Evolutionary conservation across 1,139 yeast genomes (phyloP), one percentile per base, ranked within the genome.

Genomic region (Eremothecium cymbalariae): DNA sequence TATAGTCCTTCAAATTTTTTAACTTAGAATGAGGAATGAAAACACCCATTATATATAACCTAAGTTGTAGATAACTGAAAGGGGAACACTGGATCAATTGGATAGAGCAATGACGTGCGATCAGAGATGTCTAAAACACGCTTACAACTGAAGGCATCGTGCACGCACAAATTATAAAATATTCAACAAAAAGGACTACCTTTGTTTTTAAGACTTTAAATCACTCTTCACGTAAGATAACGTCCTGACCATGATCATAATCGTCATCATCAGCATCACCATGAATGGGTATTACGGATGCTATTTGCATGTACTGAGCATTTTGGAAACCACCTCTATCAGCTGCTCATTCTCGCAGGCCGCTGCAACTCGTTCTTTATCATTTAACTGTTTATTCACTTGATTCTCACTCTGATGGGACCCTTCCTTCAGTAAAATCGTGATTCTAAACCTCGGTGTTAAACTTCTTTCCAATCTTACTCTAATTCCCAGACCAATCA

Each of bases 271-370:
- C n/a, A n/a, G n/a, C n/a, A n/a, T n/a, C n/a, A n/a, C n/a, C n/a
- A n/a, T n/a, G n/a, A n/a, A n/a, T n/a, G n/a, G n/a, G n/a, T n/a
- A n/a, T n/a, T n/a, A n/a, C n/a, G n/a, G n/a, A n/a, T n/a, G 19
- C 40, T 46, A 66, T 38, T 61, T 64, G 57, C 97, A 90, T 7
- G 90, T 79, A 30, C 83, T 70, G 44, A 93, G 68, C 99, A 93
- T 93, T 47, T 83, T 88, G 50, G 86, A 81, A 31, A 93, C 82
- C 12, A 93, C 98, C 20, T 76, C 72, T 38, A 88, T 64, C 30
- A 93, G 66, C 62, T 93, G 98, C 40, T 84, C 95, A 50, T 93
- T 93, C 53, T 93, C 98, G 60, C 97, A 88, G 0, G 99, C 99
- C 12, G 98, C 98, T 18, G 96, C 95, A 1, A 90, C 97, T 44